Base-by-base conservation (phyloP, 805 yeast genomes). In the Clavispora fructus region DNA sequence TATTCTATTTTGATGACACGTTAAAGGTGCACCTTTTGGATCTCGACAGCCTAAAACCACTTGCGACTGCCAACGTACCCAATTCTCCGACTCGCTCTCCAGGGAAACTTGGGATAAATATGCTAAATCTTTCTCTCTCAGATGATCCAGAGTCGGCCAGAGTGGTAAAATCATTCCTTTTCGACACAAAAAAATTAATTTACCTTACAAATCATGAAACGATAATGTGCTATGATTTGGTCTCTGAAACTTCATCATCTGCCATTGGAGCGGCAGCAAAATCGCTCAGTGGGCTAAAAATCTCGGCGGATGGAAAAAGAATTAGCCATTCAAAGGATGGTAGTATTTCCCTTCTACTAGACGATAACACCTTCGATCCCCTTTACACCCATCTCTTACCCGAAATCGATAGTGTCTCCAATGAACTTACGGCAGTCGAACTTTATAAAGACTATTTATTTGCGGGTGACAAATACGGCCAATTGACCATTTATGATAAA, bases 381-480 rank as follows among this genome's bases (percentile, higher is more conserved):
- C 4, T 48, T 4, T 42, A 29, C 5, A 17, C 35, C 6, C 43
- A 40, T 26, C 16, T 12, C 16, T 42, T 47, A 8, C 39, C 42
- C 7, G 43, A 41, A 29, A 33, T 43, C 4, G 48, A 25, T 6
- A n/a, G 32, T 8, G 11, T 73, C 8, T 62, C 64, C 1, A 78
- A 78, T 49, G 50, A 64, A 14, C 51, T 77, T n/a, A 68, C 69
- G 0, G 63, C 77, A 0, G 47, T 76, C 16, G 83, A 77, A 32
- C 42, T 59, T 7, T 54, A 56, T 35, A 55, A 52, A 0, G 52
- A 53, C 2, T 60, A 67, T 3, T 45, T 75, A 2, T 54, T 73
- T 6, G 41, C 65, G 16, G 85, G 83, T 8, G 85, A 80, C 58
- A 74, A 73, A 43, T 70, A 63, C 48, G 84, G 85, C 0, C 56